A percentile compares a stretch with the other conserved stretches of the same genome.
Evolutionary conservation across 1,284 basidiomycete species (phyloP).

Genomic region (Naganishia albida): DNA sequence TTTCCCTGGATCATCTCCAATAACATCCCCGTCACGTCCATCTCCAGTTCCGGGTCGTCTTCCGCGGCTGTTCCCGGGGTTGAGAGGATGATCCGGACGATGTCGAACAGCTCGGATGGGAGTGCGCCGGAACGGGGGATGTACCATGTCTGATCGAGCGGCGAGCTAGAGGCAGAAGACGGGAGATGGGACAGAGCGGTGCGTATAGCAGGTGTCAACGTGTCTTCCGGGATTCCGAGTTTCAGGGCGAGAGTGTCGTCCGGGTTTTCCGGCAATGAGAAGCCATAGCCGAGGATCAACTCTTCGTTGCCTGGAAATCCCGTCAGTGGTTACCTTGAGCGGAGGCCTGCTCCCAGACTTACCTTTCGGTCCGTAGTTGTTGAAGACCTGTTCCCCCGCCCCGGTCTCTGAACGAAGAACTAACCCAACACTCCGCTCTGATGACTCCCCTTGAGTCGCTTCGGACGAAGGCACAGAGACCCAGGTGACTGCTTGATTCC

Average conservation of each 20-base stretch:
- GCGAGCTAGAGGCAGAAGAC: constrained; percentile 55
- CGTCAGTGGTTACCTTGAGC: background rate
- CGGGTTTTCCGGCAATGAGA: constrained; percentile 69
- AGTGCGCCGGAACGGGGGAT: constrained; percentile 6
- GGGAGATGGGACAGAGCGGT: constrained; percentile 38
- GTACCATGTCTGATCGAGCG: constrained; percentile 49
- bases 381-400: constrained; percentile 69
- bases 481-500: constrained; percentile 27
- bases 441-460: constrained; percentile 51
- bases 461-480: background rate
- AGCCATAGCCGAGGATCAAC: constrained; percentile 83
- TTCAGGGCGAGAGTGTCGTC: constrained; percentile 81
- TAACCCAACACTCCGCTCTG: constrained; percentile 38
- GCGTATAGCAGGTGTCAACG: constrained; percentile 34
- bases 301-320: constrained; percentile 67
- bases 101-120: constrained; percentile 61
- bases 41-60: constrained; percentile 65
- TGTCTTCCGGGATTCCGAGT: constrained; percentile 56
- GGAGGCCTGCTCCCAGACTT: background rate
- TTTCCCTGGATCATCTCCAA: constrained; percentile 65
- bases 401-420: constrained; percentile 58
- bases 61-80: constrained; percentile 55
- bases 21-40: constrained; percentile 58
- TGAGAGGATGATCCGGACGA: constrained; percentile 53
- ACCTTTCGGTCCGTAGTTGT: constrained; percentile 62